Evolutionary conservation across 1,284 basidiomycete species (phyloP).

Genomic region (Sparassis latifolia): DNA sequence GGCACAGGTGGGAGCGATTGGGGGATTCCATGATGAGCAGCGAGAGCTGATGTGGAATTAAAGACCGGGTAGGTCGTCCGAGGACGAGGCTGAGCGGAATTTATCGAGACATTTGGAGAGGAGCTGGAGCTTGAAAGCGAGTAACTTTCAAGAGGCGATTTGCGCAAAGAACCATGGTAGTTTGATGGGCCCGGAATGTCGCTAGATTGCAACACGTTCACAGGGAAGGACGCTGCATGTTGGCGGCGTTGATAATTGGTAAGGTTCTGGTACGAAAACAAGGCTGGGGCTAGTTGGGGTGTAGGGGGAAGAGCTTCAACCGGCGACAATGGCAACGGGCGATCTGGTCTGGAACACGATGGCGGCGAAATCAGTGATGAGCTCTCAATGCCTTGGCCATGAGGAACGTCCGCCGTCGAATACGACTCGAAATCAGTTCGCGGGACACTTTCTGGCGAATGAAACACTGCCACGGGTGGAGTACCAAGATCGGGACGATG

Average conservation of each 20-base stretch:
- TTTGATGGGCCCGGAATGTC: conserved; percentile 24
- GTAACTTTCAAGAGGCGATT: conserved; percentile 30
- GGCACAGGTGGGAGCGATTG: conserved; percentile 60
- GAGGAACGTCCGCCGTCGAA: conserved; percentile 21
- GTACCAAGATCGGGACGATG: conserved; percentile 15
- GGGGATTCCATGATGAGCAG: conserved; percentile 71
- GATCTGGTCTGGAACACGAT: conserved; percentile 32
- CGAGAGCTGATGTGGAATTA: conserved; percentile 46
- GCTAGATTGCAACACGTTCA: conserved; percentile 29
- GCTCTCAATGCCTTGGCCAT: conserved; percentile 22
- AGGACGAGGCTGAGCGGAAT: conserved; percentile 30
- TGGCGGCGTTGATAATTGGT: conserved; percentile 25
- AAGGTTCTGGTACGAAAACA: conserved; percentile 28
- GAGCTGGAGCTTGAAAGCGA: conserved; percentile 33
- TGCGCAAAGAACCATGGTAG: conserved; percentile 27
- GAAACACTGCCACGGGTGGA: conserved; percentile 11
- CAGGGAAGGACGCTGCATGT: conserved; percentile 27
- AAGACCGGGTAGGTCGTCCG: conserved; percentile 41
- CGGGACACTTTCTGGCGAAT: conserved; percentile 5
- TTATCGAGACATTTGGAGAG: conserved; percentile 42
- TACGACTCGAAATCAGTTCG: conserved; percentile 5
- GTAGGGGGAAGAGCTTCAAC: conserved; percentile 23
- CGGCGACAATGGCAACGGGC: conserved; percentile 35
- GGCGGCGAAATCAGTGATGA: conserved; percentile 33
- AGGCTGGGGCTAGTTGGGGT: conserved; percentile 30